phyloP scores from a whole-genome alignment of 768 basidiomycete genomes.

The Gloeopeniophorella convolvens region DNA sequence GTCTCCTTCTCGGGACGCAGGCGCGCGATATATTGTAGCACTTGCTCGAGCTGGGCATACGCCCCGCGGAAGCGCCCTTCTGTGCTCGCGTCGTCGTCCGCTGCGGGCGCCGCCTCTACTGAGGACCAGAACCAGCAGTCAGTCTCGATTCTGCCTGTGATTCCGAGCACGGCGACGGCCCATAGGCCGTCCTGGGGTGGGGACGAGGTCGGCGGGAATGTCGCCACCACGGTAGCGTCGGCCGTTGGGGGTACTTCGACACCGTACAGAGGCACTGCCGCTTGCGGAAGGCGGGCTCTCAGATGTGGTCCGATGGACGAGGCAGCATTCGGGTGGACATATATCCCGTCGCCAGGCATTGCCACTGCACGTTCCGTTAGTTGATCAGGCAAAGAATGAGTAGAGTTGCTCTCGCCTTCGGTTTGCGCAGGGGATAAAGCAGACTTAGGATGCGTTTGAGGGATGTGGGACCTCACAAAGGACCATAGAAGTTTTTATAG shows the following conservation, averaged over 20 bases:
- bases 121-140: constrained; percentile 3
- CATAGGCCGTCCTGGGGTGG: not conserved
- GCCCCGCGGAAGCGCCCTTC: not conserved
- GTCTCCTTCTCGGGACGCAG: not conserved
- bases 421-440: too few species aligned
- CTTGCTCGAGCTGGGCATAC: not conserved
- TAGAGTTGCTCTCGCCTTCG: too few species aligned
- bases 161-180: not conserved
- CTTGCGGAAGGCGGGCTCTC: not conserved
- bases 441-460: too few species aligned
- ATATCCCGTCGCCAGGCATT: not conserved
- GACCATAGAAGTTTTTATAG: too few species aligned
- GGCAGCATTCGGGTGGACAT: not conserved
- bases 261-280: not conserved
- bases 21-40: not conserved
- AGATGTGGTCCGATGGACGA: not conserved
- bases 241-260: not conserved
- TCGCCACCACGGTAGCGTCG: not conserved
- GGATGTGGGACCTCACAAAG: too few species aligned
- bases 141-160: not conserved
- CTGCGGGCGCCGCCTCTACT: not conserved
- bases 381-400: not conserved
- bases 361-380: not conserved
- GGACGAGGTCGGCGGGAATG: not conserved
- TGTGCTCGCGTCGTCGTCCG: not conserved